These are phyloP conservation scores for Yarrowia hollandica DNA, from an alignment of 805 yeast genomes.

Conservation along the genomic window DNA sequence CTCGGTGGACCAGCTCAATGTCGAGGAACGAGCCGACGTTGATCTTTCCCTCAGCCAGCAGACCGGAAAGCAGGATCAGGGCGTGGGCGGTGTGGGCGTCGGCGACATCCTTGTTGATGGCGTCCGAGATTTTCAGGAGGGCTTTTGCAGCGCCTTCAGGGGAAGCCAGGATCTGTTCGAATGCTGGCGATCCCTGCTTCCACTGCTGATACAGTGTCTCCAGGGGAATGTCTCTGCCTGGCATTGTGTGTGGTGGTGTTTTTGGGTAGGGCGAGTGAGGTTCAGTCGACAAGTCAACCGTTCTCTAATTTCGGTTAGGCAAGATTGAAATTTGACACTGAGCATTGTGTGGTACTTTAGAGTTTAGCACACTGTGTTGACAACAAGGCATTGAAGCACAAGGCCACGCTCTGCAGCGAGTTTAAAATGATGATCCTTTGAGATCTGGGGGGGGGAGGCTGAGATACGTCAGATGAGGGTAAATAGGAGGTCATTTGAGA, in stretches of 20 bases:
- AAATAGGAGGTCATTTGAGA: too few relatives aligned
- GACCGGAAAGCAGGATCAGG: constrained; percentile 16
- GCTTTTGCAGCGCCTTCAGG: constrained; percentile 29
- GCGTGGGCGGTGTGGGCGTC: constrained; percentile 27
- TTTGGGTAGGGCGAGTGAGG: neutral
- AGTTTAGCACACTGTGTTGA: neutral
- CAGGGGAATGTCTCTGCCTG: constrained; percentile 17
- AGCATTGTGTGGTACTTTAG: constrained; percentile 6
- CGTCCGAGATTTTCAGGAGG: constrained; percentile 23
- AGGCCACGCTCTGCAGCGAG: constrained; percentile 15
- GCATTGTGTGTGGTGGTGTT: constrained; percentile 26
- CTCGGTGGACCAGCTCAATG: constrained; percentile 23
- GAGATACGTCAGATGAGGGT: too few relatives aligned
- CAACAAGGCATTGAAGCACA: constrained; percentile 6
- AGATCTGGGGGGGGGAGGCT: constrained; percentile 24
- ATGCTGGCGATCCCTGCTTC: constrained; percentile 25
- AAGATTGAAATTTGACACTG: constrained; percentile 1
- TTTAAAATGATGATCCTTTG: neutral
- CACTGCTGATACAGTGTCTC: constrained; percentile 25
- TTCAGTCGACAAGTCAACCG: constrained; percentile 1
- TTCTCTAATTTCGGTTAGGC: constrained; percentile 9
- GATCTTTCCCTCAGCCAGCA: constrained; percentile 26
- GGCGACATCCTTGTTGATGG: constrained; percentile 24
- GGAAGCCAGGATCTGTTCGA: constrained; percentile 21
- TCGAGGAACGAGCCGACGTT: constrained; percentile 27